Conservation (phyloP, 2,329 filamentous ascomycete species). For the Xylaria sp. region DNA sequence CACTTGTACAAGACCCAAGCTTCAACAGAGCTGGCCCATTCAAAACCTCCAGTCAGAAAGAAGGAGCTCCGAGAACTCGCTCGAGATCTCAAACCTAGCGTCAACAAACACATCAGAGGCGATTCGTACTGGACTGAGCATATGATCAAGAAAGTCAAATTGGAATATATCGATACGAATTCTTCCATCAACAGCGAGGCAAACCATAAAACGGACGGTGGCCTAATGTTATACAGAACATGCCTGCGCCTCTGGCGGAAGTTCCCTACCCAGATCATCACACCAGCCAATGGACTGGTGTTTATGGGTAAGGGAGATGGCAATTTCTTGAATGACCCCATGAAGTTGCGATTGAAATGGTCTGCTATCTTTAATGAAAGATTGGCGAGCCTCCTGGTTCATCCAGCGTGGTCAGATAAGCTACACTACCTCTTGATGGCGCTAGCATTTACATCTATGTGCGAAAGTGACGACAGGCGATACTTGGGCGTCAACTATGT, state of each 20-base stretch:
- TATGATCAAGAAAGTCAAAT: neutral
- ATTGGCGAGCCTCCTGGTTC: neutral
- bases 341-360: neutral
- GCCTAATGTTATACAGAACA: neutral
- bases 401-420: neutral
- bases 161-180: neutral
- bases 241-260: neutral
- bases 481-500: neutral
- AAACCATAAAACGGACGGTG: neutral
- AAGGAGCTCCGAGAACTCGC: neutral
- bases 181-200: neutral
- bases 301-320: neutral
- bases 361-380: neutral
- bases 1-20: neutral
- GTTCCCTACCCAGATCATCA: neutral
- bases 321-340: neutral
- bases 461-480: neutral
- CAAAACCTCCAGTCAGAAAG: neutral
- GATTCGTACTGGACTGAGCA: neutral
- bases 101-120: neutral
- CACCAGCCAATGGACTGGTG: neutral
- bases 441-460: neutral
- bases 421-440: neutral
- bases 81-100: neutral
- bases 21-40: neutral